Percentiles rank a stretch among this genome's conserved stretches.
Evolutionary conservation across 2,329 filamentous ascomycete species (phyloP).

Genomic region (Onygenales sp.): DNA sequence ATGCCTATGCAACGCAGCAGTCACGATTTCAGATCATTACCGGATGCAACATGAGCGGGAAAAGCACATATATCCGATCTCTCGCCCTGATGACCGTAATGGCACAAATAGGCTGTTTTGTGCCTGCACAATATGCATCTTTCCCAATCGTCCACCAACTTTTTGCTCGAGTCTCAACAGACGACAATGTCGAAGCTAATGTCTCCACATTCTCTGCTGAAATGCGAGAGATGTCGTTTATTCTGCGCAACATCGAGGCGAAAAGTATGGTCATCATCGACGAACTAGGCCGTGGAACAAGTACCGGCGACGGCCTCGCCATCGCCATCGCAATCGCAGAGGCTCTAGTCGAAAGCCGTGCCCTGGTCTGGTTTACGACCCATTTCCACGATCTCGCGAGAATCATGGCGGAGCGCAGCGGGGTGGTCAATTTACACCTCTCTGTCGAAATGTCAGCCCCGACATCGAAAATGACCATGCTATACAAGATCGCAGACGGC

Average conservation of each 20-base stretch:
- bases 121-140: constrained; percentile 74
- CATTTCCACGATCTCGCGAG: constrained; percentile 79
- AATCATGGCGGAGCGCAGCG: constrained; percentile 63
- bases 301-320: constrained; percentile 74
- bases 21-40: constrained; percentile 87
- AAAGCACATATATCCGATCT: constrained; percentile 87
- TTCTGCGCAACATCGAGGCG: constrained; percentile 69
- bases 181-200: constrained; percentile 82
- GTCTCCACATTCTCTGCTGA: constrained; percentile 89
- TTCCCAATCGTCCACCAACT: constrained; percentile 74
- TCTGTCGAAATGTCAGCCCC: constrained; percentile 54
- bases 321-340: constrained; percentile 89
- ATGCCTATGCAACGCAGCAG: constrained; percentile 73
- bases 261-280: constrained; percentile 78
- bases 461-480: constrained; percentile 65
- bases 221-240: constrained; percentile 94
- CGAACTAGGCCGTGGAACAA: constrained; percentile 85
- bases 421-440: constrained; percentile 76
- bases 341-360: constrained; percentile 67
- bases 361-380: constrained; percentile 85
- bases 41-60: constrained; percentile 96
- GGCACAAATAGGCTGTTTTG: constrained; percentile 86
- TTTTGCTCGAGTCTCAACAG: constrained; percentile 77
- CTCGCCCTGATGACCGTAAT: constrained; percentile 80
- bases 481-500: constrained; percentile 72